Evolutionary conservation across 139 green algal genomes (phyloP), one percentile per base, ranked within the genome.

Genomic region (Ettlia oleoabundans): DNA sequence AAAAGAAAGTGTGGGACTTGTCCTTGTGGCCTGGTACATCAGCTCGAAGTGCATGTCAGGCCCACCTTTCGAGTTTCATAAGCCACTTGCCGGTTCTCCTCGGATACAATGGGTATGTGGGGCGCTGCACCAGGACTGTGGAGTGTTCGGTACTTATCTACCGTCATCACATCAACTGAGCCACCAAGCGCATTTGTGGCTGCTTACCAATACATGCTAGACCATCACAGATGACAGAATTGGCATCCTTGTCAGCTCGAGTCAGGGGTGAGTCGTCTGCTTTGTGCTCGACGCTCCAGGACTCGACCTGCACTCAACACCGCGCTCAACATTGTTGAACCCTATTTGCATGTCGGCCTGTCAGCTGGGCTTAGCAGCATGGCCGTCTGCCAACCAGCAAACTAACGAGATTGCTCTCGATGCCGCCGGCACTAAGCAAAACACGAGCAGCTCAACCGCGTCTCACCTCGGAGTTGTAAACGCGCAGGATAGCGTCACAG

Each of bases 21-120:
- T n/a, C n/a, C n/a, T n/a, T n/a, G n/a, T n/a, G n/a, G n/a, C n/a
- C n/a, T n/a, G n/a, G n/a, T n/a, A n/a, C n/a, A n/a, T 10, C 47
- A 10, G 47, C 47, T 71, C n/a, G 4, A 7, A 24, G 18, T 66
- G 28, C 5, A 69, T 38, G 22, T 0, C 30, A 21, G 47, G 1
- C 77, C 15, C 69, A 92, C 91, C 88, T 95, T 91, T 61, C 94
- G 86, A 3, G 93, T 88, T 1, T 88, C 82, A 68, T 93, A 92
- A 4, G 88, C 62, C 62, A 91, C 70, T 61, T 90, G 66, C 42
- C 87, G 88, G 65, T 93, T 97, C 80, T 98, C 94, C 85, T 98
- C 94, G 26, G 88, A 94, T 10, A 97, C 88, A 78, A 98, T 97
- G 42, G 94, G 94, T 26, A 98, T 88, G 87, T 97, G 93, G 0